Percentiles rank a stretch among this genome's conserved stretches.
These are phyloP conservation scores for Psilocybe subaeruginosa DNA, from an alignment of 768 basidiomycete species.

Conservation along the genomic window DNA sequence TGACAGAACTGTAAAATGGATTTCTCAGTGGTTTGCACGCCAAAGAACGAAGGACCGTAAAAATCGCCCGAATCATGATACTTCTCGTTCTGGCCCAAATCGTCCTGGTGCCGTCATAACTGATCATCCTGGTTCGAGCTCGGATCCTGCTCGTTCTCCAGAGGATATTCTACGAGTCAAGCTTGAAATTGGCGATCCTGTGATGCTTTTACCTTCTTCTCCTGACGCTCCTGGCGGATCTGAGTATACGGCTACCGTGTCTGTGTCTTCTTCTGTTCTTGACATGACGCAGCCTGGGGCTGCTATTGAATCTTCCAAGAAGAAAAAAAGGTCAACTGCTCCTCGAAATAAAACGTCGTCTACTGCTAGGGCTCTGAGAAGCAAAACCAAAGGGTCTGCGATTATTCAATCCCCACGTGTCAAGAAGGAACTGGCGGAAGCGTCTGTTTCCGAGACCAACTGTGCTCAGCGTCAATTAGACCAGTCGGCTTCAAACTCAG, in stretches of 20 bases:
- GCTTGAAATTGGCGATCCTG: conserved; percentile 16
- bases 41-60: conserved; percentile 29
- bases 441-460: background rate
- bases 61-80: conserved; percentile 11
- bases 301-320: background rate
- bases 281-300: background rate
- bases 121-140: no score
- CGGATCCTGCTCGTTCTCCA: conserved; percentile 18
- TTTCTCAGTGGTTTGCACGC: conserved; percentile 35
- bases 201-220: conserved; percentile 1
- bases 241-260: conserved; percentile 1
- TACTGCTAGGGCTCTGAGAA: background rate
- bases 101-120: background rate
- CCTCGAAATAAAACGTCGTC: background rate
- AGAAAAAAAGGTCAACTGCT: conserved; percentile 1
- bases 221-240: conserved; percentile 6
- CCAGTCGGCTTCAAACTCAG: background rate
- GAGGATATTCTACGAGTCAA: conserved; percentile 17
- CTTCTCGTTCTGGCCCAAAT: conserved; percentile 2
- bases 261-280: conserved; percentile 9
- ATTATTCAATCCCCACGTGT: background rate
- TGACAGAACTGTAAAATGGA: conserved; percentile 36
- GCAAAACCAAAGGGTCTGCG: background rate
- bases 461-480: background rate
- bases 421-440: conserved; percentile 13